phyloP scores from a whole-genome alignment of 176 grass and related monocot species.

The Ensete glaucum region DNA sequence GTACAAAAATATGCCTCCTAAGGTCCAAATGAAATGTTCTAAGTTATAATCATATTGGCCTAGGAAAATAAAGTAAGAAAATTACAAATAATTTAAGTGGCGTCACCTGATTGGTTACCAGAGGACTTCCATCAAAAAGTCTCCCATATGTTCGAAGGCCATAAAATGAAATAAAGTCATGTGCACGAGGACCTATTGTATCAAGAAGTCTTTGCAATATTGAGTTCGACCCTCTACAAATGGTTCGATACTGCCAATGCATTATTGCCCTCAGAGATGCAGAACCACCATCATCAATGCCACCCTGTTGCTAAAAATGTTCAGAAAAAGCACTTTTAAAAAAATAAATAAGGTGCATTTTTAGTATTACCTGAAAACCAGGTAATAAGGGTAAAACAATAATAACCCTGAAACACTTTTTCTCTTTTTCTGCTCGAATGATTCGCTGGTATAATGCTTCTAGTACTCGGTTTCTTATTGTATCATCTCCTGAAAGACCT shows the following conservation, averaged over 20 bases:
- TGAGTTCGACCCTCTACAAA: constrained; percentile 69
- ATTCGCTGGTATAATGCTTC: constrained; percentile 77
- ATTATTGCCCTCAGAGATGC: constrained; percentile 81
- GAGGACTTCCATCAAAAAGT: constrained; percentile 47
- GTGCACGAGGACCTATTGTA: constrained; percentile 50
- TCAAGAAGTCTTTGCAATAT: constrained; percentile 64
- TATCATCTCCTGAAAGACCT: constrained; percentile 66
- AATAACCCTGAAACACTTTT: constrained; percentile 59
- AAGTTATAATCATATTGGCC: not conserved
- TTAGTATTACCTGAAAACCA: constrained; percentile 60
- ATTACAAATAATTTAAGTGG: not conserved
- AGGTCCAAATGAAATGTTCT: not conserved
- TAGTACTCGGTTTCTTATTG: constrained; percentile 68
- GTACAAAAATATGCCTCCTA: not conserved
- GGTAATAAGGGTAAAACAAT: constrained; percentile 78
- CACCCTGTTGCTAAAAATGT: constrained; percentile 36
- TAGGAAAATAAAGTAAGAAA: not conserved
- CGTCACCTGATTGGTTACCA: constrained; percentile 69
- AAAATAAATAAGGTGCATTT: not conserved
- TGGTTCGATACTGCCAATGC: constrained; percentile 84
- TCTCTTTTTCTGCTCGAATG: constrained; percentile 61
- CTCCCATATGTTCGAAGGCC: constrained; percentile 65
- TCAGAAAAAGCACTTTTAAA: constrained; percentile 8
- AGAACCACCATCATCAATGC: constrained; percentile 65
- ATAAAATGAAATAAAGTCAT: constrained; percentile 80